Evolutionary conservation across 1,139 yeast genomes (phyloP).

Genomic region (Yueomyces sp.): DNA sequence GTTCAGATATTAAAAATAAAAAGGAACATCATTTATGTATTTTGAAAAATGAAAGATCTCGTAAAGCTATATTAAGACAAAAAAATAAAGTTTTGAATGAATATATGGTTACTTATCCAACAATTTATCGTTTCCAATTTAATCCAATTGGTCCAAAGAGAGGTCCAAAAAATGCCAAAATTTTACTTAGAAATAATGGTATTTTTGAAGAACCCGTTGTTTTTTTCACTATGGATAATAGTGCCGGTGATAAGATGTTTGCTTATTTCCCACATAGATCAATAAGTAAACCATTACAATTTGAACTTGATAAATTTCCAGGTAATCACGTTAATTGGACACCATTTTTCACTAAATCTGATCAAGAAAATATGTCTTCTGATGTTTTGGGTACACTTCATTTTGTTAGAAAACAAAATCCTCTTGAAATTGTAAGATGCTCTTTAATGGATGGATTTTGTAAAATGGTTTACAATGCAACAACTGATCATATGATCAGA

Average conservation of each 20-base stretch:
- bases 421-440: conserved; percentile 32
- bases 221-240: conserved; percentile 25
- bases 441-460: conserved; percentile 30
- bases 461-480: conserved; percentile 14
- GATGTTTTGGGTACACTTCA: conserved; percentile 22
- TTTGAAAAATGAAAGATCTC: background rate
- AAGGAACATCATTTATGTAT: background rate
- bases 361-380: conserved; percentile 1
- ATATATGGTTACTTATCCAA: background rate
- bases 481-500: too few relatives aligned
- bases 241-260: conserved; percentile 26
- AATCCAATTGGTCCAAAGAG: conserved; percentile 10
- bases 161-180: conserved; percentile 37
- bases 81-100: background rate
- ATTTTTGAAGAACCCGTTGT: conserved; percentile 5
- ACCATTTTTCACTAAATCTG: conserved; percentile 1
- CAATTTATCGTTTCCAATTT: background rate
- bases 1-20: background rate
- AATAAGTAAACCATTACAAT: conserved; percentile 15
- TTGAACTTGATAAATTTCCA: conserved; percentile 3
- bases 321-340: conserved; percentile 31
- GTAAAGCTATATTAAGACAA: background rate
- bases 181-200: conserved; percentile 18
- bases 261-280: conserved; percentile 25
- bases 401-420: conserved; percentile 32